Evolutionary conservation across 2,329 filamentous ascomycete genomes (phyloP), one percentile per base, ranked within the genome.

Genomic region (Cladosporium phlei): DNA sequence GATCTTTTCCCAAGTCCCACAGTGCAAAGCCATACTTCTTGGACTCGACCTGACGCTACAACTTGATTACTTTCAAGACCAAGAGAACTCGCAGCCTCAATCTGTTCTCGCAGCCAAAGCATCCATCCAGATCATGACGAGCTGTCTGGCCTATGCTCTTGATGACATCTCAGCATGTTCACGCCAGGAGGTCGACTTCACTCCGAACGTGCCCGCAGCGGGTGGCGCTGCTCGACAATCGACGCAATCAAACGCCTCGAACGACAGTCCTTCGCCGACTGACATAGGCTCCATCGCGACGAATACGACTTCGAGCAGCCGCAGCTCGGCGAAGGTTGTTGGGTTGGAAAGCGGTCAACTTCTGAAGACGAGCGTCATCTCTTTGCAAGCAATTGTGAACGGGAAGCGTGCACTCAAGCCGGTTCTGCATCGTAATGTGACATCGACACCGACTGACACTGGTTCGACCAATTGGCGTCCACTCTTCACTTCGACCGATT

Each of bases 41-140:
- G 43, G 35, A 7, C 33, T 46, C 8, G 34, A 46, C 16, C 7
- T 46, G n/a, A 37, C n/a, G 9, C 19, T 46, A 7, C 34, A 46
- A 5, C n/a, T n/a, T n/a, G n/a, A n/a, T n/a, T 38, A 24, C 9
- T 27, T n/a, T 8, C 30, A 10, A 10, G 11, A 28, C 25, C 28
- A 38, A 24, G 17, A 17, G 19, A n/a, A 38, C 7, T 16, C 24
- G 4, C 33, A 30, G 11, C 43, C 33, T 3, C 17, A 37, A 33
- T n/a, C 24, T 10, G 19, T 46, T 22, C 14, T 32, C 4, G 43
- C 43, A 12, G 11, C 17, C 25, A 46, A 38, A 21, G 43, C 43
- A 5, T 32, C 43, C 2, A 16, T 46, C 2, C 25, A 38, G 10
- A 14, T 38, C 7, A 27, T 20, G n/a, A 33, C 34, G 2, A 21